Evolutionary conservation across 2,329 filamentous ascomycete species (phyloP).

Genomic region (Phaeosphaeria sp.): DNA sequence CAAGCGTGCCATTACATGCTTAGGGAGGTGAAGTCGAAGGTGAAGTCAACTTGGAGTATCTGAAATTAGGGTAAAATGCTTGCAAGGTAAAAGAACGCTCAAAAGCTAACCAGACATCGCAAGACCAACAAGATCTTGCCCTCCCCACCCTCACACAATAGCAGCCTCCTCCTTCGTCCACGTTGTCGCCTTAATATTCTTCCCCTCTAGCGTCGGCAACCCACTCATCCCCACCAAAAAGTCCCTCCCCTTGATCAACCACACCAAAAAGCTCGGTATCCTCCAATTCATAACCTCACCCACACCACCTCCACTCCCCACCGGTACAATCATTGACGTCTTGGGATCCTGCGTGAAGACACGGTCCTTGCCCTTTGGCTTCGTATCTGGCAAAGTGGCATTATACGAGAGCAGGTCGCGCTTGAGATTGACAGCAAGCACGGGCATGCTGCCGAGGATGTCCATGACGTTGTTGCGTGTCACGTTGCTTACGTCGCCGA

Average conservation of each 20-base stretch:
- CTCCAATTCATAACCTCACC: constrained; percentile 48
- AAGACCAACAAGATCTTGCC: too few relatives aligned
- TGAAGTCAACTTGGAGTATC: not conserved
- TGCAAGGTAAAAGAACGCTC: not conserved
- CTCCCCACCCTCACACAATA: constrained; percentile 9
- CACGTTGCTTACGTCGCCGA: constrained; percentile 56
- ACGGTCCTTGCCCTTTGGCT: constrained; percentile 36
- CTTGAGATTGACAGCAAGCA: constrained; percentile 54
- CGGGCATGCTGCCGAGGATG: constrained; percentile 49
- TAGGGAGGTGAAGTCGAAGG: not conserved
- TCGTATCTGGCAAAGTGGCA: constrained; percentile 18
- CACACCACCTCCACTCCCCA: constrained; percentile 43
- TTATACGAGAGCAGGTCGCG: constrained; percentile 52
- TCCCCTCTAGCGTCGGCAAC: constrained; percentile 17
- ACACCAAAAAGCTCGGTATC: constrained; percentile 48
- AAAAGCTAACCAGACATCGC: not conserved
- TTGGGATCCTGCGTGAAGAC: constrained; percentile 26
- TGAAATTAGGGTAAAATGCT: not conserved
- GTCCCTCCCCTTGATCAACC: constrained; percentile 51
- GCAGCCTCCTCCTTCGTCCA: constrained; percentile 36
- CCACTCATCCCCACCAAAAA: constrained; percentile 41
- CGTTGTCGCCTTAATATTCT: constrained; percentile 32
- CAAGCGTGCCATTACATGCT: not conserved
- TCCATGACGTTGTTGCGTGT: constrained; percentile 53
- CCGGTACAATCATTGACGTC: constrained; percentile 40